Evolutionary conservation across 768 basidiomycete species (phyloP), one percentile per base, ranked within the genome.

Genomic region (Sutorius australiensis): DNA sequence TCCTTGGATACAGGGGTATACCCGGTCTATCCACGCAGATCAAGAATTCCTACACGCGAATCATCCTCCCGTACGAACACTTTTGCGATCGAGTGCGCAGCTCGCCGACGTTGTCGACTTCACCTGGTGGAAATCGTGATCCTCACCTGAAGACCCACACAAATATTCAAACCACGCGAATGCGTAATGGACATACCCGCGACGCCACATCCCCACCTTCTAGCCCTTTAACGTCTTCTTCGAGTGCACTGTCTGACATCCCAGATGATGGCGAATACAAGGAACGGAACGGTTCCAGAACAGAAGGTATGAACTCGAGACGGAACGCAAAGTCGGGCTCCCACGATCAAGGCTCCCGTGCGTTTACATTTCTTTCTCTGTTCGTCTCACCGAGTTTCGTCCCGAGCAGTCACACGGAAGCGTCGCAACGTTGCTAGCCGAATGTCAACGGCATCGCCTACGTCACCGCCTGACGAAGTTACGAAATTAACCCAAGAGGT

Each of bases 1-100:
- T 82, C 34, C 75, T 97, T 53, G 92, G 94, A 28, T 93, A 92
- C 75, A 79, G 85, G 58, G 84, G 87, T 37, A 82, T 89, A 36
- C 87, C 86, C 32, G 89, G 89, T 46, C 79, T 95, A 54, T 89
- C 88, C 14, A 86, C 87, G 1, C 89, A 94, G 65, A 83, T 98
- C 69, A 92, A 91, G 75, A 86, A 83, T 61, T 91, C 94, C 5
- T 99, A 95, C 70, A 80, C 79, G 53, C 83, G 88, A 50, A 90
- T 99, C 65, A 90, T 99, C 61, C 80, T 93, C 40, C 97, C 97
- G n/a, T 99, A 92, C 63, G 95, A 98, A 64, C 83, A 90, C 62
- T 98, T 92, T 68, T 86, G 84, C 52, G 82, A 86, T 44, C 81
- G 84, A 45, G 89, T 85, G 41, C 80, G 83, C 54, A 85, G 81